Evolutionary conservation across 257 asterid genomes (phyloP).

Genomic region (Gentiana macrophylla): DNA sequence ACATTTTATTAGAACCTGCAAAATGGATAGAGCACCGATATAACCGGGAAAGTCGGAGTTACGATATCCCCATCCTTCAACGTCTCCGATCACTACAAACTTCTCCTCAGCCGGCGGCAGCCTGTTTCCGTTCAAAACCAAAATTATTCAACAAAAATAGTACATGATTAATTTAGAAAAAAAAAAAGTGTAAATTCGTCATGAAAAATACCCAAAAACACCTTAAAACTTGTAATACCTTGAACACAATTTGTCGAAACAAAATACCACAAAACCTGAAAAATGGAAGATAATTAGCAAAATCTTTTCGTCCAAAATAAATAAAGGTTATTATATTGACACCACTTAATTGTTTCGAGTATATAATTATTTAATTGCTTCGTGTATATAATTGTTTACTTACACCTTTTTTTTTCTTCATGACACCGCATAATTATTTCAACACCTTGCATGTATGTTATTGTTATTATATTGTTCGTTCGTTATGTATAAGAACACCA

Average conservation of each 20-base stretch:
- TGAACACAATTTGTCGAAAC: slow-evolving; percentile 50
- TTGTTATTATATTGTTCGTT: too few species aligned
- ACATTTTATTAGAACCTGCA: slow-evolving; percentile 34
- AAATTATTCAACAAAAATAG: neutral
- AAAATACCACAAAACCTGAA: slow-evolving; percentile 64
- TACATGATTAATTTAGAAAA: neutral
- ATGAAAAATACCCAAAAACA: neutral
- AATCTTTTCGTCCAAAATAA: too few species aligned
- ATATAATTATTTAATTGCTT: too few species aligned
- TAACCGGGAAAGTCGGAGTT: slow-evolving; percentile 61
- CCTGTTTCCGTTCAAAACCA: slow-evolving; percentile 24
- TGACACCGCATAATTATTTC: too few species aligned
- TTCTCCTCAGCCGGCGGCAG: slow-evolving; percentile 44
- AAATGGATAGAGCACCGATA: slow-evolving; percentile 44
- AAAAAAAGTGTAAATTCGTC: too few species aligned
- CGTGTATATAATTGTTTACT: too few species aligned
- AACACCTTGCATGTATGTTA: too few species aligned
- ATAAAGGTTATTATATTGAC: too few species aligned
- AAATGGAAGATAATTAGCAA: neutral
- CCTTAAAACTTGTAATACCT: slow-evolving; percentile 29
- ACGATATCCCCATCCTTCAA: slow-evolving; percentile 59
- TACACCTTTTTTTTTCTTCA: too few species aligned
- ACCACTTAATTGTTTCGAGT: too few species aligned
- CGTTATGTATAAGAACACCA: too few species aligned
- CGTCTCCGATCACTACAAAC: slow-evolving; percentile 72